phyloP scores from a whole-genome alignment of 108 stramenopile genomes.

The Epithemia pelagica region DNA sequence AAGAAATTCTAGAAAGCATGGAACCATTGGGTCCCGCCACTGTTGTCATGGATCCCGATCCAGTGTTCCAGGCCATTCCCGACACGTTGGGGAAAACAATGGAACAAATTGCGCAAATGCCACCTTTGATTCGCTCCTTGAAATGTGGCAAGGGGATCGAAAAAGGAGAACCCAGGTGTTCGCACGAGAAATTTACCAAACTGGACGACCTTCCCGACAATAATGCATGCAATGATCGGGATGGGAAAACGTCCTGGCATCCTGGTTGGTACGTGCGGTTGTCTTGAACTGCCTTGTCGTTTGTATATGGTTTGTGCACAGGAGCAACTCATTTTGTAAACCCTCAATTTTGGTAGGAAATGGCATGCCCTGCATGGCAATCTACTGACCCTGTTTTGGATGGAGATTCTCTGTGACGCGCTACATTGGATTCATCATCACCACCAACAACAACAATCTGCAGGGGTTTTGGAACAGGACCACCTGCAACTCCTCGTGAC shows the following conservation, averaged over 20 bases:
- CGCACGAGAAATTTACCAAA: constrained; percentile 23
- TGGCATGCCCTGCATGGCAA: constrained; percentile 38
- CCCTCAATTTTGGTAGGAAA: neutral
- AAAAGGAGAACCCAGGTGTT: constrained; percentile 42
- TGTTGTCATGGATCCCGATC: neutral
- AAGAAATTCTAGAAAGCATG: neutral
- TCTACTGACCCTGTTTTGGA: constrained; percentile 28
- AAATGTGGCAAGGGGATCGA: constrained; percentile 31
- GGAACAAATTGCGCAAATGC: constrained; percentile 25
- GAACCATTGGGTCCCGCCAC: neutral
- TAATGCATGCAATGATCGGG: constrained; percentile 13
- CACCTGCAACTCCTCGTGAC: neutral
- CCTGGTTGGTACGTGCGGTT: constrained; percentile 27
- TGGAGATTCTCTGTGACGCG: constrained; percentile 5
- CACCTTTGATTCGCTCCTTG: constrained; percentile 28
- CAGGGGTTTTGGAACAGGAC: too few species aligned
- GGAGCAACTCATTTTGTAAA: neutral
- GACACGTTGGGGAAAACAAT: constrained; percentile 18
- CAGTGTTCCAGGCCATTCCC: constrained; percentile 15
- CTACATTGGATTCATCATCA: constrained; percentile 2
- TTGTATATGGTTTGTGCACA: neutral
- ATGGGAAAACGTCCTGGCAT: constrained; percentile 33
- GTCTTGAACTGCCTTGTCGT: neutral
- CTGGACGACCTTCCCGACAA: constrained; percentile 14
- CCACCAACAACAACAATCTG: too few species aligned